These are phyloP conservation scores for Helianthus tuberosus DNA, from an alignment of 129 eudicot species.

Conservation along the genomic window DNA sequence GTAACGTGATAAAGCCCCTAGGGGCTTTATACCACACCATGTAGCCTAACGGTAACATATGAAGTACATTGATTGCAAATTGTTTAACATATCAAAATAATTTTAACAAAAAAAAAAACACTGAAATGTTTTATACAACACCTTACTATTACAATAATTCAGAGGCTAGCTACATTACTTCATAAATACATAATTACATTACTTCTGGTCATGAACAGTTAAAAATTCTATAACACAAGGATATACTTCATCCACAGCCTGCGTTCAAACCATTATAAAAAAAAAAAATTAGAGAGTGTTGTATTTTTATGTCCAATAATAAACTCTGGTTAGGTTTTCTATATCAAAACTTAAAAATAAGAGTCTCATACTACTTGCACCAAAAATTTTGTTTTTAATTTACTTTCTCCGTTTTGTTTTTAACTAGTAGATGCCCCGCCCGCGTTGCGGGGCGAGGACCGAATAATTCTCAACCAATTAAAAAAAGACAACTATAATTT, in stretches of 20 bases:
- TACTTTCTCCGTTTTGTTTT: no score
- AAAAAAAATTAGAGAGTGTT: neutral
- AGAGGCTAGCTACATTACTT: slow-evolving; percentile 14
- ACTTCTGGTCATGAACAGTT: slow-evolving; percentile 44
- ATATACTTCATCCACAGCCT: slow-evolving; percentile 80
- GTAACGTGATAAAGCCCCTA: no score
- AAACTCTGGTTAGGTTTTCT: neutral
- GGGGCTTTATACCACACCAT: no score
- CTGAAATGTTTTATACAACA: neutral
- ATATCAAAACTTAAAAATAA: neutral
- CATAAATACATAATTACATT: neutral
- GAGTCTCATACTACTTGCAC: no score
- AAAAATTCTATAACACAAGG: slow-evolving; percentile 78
- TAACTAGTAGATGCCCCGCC: no score
- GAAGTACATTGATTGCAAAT: neutral
- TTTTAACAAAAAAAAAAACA: neutral
- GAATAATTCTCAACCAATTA: no score
- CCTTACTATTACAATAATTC: neutral
- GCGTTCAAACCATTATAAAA: slow-evolving; percentile 25
- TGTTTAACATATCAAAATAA: neutral
- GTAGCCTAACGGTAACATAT: no score
- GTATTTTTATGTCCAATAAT: neutral
- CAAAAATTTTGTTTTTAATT: no score
- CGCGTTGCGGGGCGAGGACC: no score
- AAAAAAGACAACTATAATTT: no score